A percentile compares a stretch with the other conserved stretches of the same genome.
Evolutionary conservation across 2,329 filamentous ascomycete genomes (phyloP).

Genomic region (Aspergillus alliaceus): DNA sequence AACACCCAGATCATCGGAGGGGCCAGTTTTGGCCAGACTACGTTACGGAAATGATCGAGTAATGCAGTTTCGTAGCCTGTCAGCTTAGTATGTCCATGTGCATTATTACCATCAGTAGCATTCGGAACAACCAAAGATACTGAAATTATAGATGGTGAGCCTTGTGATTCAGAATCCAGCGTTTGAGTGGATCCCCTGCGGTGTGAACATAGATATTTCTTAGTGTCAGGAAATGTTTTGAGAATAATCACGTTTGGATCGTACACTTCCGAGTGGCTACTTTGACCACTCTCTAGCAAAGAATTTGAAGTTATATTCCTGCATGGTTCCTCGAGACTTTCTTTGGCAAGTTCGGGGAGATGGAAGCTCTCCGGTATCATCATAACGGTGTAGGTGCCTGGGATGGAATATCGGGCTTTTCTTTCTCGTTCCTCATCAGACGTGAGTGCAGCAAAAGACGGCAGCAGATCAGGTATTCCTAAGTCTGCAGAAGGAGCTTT

Average conservation of each 20-base stretch:
- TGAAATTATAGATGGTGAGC: conserved; percentile 25
- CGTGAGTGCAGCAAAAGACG: conserved; percentile 53
- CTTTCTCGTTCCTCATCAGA: conserved; percentile 60
- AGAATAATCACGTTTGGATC: conserved; percentile 54
- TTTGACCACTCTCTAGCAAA: conserved; percentile 27
- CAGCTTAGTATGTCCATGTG: conserved; percentile 14
- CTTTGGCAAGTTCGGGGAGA: conserved; percentile 52
- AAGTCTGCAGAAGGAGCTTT: conserved; percentile 31
- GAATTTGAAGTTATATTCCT: conserved; percentile 25
- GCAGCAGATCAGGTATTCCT: conserved; percentile 47
- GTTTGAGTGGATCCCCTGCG: conserved; percentile 33
- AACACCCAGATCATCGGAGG: conserved; percentile 19
- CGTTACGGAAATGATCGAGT: conserved; percentile 41
- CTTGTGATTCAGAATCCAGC: conserved; percentile 34
- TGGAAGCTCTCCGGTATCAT: conserved; percentile 56
- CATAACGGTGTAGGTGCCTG: conserved; percentile 58
- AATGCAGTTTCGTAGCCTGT: conserved; percentile 33
- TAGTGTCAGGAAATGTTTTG: conserved; percentile 51
- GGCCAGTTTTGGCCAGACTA: conserved; percentile 44
- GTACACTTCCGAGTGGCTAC: conserved; percentile 23
- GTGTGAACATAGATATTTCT: conserved; percentile 32
- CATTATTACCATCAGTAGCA: conserved; percentile 20
- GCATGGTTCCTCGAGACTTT: conserved; percentile 25
- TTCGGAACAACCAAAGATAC: conserved; percentile 24
- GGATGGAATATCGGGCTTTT: conserved; percentile 52